phyloP scores from a whole-genome alignment of 495 filamentous ascomycete genomes.

The Xylaria intraflava region DNA sequence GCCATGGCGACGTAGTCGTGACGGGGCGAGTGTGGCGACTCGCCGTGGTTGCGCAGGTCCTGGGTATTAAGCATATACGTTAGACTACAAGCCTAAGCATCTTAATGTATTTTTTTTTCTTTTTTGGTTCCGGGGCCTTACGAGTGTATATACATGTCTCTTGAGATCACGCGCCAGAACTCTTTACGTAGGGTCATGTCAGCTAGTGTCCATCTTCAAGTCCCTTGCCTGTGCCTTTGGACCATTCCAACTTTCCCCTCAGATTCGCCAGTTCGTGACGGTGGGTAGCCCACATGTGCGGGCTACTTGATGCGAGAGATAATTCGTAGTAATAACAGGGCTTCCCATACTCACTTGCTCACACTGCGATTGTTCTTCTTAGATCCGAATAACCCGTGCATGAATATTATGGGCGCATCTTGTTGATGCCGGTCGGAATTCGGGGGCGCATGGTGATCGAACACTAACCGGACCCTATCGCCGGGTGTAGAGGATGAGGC shows the following conservation, averaged over 20 bases:
- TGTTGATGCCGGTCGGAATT: slow-evolving; percentile 29
- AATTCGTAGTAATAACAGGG: not conserved
- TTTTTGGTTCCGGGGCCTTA: slow-evolving; percentile 34
- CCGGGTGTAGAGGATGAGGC: not conserved
- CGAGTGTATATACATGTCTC: slow-evolving; percentile 75
- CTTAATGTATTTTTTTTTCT: not conserved
- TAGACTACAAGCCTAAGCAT: slow-evolving; percentile 3
- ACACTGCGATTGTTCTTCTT: slow-evolving; percentile 95
- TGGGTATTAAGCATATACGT: slow-evolving; percentile 26
- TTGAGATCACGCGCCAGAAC: slow-evolving; percentile 74
- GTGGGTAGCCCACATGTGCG: not conserved
- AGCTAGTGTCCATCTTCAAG: slow-evolving; percentile 5
- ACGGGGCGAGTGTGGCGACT: slow-evolving; percentile 66
- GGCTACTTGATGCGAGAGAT: not conserved
- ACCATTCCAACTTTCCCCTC: not conserved
- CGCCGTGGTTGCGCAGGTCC: slow-evolving; percentile 94
- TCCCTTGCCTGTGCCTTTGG: not conserved
- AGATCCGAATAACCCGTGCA: slow-evolving; percentile 93
- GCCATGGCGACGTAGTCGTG: slow-evolving; percentile 88
- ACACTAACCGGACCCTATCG: slow-evolving; percentile 41
- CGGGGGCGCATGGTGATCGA: slow-evolving; percentile 52
- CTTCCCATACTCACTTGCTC: slow-evolving; percentile 70
- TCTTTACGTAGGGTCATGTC: slow-evolving; percentile 37
- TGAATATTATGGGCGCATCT: slow-evolving; percentile 69
- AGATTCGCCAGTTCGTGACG: not conserved